Base-by-base conservation (phyloP, 352 stramenopile species). In the Aphanomyces invadans region DNA sequence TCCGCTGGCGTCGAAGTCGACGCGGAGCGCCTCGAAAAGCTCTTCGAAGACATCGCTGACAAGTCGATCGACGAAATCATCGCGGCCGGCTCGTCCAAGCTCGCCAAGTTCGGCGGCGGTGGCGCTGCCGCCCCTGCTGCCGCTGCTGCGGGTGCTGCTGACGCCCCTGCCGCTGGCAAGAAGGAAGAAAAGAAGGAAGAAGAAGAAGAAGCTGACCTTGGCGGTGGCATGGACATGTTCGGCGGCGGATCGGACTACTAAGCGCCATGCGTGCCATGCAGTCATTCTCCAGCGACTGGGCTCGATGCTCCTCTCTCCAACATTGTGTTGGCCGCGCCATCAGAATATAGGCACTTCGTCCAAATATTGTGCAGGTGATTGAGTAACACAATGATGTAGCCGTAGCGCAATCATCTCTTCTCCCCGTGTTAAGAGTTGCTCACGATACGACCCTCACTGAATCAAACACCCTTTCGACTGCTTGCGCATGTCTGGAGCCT, bases 1-100 rank as follows among this genome's bases (percentile, higher is more conserved):
- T 90, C 93, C 48, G 87, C 85, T 60, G 92, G 90, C 64, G 81
- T 92, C 39, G 92, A 98, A 74, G 79, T 86, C 45, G 86, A 98
- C 71, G 77, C 74, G 17, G 72, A 73, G 7, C 81, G 80, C 61
- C 66, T 95, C 10, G 72, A 59, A 65, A 87, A 88, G 71, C 73
- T 95, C 60, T 75, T 95, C 61, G 77, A 80, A 67, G 84, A 89
- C 66, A 76, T 95, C 53, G 79, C 90, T 66, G 86, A 80, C 76
- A 95, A 95, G 78, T 73, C 75, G 71, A 72, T 90, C 59, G 79
- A 93, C 69, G 74, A 89, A 67, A 81, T 95, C 65, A 92, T 96
- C 69, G 84, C 83, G 69, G 78, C 75, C 26, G 86, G 86, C 64
- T 83, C 72, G 33, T 78, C 79, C 71, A 95, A 95, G 80, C 78